Base-by-base conservation (phyloP, 768 basidiomycete species). In the Lactarius hengduanensis region DNA sequence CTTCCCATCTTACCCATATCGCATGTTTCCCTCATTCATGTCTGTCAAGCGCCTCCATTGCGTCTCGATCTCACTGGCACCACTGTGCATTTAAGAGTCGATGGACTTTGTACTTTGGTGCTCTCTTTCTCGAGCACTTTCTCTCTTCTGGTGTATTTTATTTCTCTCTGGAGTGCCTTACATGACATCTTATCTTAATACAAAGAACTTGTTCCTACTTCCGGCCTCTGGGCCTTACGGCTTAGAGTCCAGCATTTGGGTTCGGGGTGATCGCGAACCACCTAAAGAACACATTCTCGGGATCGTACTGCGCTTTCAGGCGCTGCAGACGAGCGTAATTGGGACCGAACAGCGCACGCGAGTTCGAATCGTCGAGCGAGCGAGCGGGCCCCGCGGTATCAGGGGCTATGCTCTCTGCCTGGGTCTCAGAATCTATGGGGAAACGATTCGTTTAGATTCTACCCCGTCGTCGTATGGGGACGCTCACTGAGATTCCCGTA, bases 321-420 rank as follows among this genome's bases (percentile, higher is more conserved):
- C 70, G 66, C 61, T 78, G 80, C 61, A 83, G 71, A 54, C 74
- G 72, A 0, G 73, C 65, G 62, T 81, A 80, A 64, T 80, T 78
- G 5, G 71, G 69, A 16, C 77, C 77, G 63, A 78, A 82, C 30
- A 79, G 67, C 22, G 58, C 62, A n/a, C 64, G 64, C 8, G 75
- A 67, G 28, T 59, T 71, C 20, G 64, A 67, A 61, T 40, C 56
- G 16, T 71, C 54, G 16, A 53, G 15, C 7, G 38, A n/a, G 28
- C 32, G 50, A 61, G 16, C 41, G 6, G 41, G 5, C 13, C 15
- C 40, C 78, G 76, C 11, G 72, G 77, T 22, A 65, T 71, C 11
- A 69, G 66, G n/a, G 82, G 11, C 22, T 26, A 6, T 32, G 26
- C 8, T 57, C 63, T 40, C 28, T 4, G 38, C 0, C 2, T 38